Percentiles rank a stretch among this genome's conserved stretches.
Evolutionary conservation across 148 eudicot species (phyloP).

Genomic region (Cornus florida): DNA sequence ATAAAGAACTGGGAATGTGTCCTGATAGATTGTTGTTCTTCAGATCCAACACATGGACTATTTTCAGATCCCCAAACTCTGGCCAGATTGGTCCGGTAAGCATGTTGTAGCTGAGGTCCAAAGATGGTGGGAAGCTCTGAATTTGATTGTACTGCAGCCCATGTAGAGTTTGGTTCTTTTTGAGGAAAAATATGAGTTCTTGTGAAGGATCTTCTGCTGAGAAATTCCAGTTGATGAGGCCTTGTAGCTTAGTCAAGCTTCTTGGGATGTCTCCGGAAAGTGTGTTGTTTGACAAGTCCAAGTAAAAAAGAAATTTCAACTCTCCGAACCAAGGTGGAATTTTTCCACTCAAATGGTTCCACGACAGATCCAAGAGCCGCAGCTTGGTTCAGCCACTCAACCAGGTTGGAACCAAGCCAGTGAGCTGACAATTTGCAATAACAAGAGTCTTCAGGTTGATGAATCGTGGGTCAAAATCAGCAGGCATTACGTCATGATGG

Average conservation of each 20-base stretch:
- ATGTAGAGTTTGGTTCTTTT: constrained; percentile 8
- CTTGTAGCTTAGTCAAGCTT: constrained; percentile 20
- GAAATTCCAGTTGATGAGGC: constrained; percentile 16
- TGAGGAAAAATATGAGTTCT: constrained; percentile 27
- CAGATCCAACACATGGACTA: constrained; percentile 26
- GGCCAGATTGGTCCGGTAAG: constrained; percentile 33
- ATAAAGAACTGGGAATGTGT: constrained; percentile 22
- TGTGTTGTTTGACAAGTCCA: constrained; percentile 37
- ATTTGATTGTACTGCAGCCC: constrained; percentile 25
- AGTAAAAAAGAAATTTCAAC: constrained; percentile 25
- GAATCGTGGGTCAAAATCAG: too few relatives aligned
- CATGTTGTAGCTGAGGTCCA: constrained; percentile 25
- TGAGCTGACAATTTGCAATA: constrained; percentile 34
- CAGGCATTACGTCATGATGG: too few relatives aligned
- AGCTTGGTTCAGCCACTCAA: constrained; percentile 15
- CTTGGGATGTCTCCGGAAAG: constrained; percentile 28
- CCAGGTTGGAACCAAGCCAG: constrained; percentile 30
- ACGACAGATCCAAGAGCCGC: constrained; percentile 32
- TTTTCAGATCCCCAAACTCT: constrained; percentile 31
- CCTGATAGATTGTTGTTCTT: constrained; percentile 30
- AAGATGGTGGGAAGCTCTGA: constrained; percentile 26
- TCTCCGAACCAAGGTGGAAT: constrained; percentile 29
- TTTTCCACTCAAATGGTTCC: constrained; percentile 28
- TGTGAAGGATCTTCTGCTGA: constrained; percentile 17
- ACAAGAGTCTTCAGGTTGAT: constrained; percentile 9